Conservation (phyloP, 148 eudicot genomes). For the Diospyros lotus region DNA sequence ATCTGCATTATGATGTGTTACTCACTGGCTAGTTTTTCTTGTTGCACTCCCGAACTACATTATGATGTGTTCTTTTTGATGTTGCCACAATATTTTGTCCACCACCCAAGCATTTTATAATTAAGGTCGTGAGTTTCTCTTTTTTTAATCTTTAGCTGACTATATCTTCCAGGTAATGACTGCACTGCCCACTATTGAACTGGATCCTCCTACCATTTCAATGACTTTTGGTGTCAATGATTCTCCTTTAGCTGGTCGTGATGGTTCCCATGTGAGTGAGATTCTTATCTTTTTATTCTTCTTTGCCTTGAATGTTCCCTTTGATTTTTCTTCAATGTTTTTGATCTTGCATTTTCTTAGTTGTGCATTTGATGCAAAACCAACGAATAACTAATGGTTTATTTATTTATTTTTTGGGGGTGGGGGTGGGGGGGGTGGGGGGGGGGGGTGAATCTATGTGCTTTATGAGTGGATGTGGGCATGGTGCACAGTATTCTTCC, state of each 20-base stretch:
- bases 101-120: not conserved
- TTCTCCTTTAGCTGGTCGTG: conserved; percentile 95
- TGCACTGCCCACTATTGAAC: conserved; percentile 78
- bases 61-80: not conserved
- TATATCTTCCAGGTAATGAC: conserved; percentile 51
- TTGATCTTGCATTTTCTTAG: not conserved
- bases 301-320: not conserved
- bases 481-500: no score
- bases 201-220: conserved; percentile 99
- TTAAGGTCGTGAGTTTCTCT: not conserved
- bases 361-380: not conserved
- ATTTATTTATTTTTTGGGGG: not conserved
- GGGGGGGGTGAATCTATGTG: not conserved
- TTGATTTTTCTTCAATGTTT: not conserved
- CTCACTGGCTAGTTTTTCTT: not conserved
- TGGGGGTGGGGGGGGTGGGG: no score
- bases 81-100: not conserved
- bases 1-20: no score
- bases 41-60: not conserved
- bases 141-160: not conserved
- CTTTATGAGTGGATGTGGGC: not conserved
- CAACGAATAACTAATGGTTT: not conserved
- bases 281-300: not conserved
- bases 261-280: conserved; percentile 84
- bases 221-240: conserved; percentile 99